phyloP scores from a whole-genome alignment of 208 protist species.

The Leishmania amazonensis region DNA sequence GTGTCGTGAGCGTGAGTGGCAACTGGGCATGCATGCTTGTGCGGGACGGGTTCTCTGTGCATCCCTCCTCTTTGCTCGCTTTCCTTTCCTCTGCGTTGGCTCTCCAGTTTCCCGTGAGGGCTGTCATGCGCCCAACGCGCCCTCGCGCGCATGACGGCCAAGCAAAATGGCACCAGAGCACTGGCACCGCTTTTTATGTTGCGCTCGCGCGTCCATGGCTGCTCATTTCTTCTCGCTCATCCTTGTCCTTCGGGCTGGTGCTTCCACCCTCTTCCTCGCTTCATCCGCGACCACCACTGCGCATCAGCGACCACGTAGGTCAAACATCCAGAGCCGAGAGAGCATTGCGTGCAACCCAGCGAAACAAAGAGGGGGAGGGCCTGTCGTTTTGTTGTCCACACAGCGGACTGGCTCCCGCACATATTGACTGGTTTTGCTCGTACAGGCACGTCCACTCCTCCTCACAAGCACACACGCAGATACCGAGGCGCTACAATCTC shows the following conservation, averaged over 20 bases:
- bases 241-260: not conserved
- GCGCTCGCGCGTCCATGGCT: not conserved
- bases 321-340: not conserved
- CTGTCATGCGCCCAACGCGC: not conserved
- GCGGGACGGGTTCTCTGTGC: not conserved
- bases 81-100: not conserved
- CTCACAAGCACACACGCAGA: not conserved
- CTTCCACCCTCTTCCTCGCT: not conserved
- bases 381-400: not conserved
- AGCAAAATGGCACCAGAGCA: too few species aligned
- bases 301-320: not conserved
- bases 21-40: not conserved
- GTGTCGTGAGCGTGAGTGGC: not conserved
- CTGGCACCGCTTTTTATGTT: too few species aligned
- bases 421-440: not conserved
- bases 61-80: not conserved
- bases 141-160: not conserved
- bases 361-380: not conserved
- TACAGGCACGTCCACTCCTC: too few species aligned
- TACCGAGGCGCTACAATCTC: not conserved
- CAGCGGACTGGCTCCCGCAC: not conserved
- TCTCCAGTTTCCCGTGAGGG: not conserved
- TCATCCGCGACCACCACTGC: not conserved
- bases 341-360: not conserved
- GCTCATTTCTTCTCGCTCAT: not conserved